Percentiles rank a stretch among this genome's conserved stretches.
These are phyloP conservation scores for Pugionium dolabratum DNA, from an alignment of 345 rosid genomes.

Conservation along the genomic window DNA sequence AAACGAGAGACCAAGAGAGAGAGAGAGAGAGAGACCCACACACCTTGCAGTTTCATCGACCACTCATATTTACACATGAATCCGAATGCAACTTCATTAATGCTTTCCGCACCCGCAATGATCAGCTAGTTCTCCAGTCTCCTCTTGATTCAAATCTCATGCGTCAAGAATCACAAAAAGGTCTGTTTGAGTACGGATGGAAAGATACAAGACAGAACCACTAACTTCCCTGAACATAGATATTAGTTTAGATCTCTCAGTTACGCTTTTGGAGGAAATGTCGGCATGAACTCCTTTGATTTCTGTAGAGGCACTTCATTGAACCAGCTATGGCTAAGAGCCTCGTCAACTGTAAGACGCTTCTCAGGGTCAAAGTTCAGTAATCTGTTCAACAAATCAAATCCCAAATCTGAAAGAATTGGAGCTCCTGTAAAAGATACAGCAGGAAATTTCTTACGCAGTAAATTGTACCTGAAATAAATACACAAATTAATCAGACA, in stretches of 20 bases:
- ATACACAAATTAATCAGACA: constrained; percentile 31
- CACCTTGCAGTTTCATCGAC: constrained; percentile 34
- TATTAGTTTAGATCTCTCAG: constrained; percentile 35
- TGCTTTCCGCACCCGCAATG: constrained; percentile 3
- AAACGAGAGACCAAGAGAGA: background rate
- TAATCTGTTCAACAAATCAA: constrained; percentile 71
- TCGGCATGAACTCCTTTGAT: constrained; percentile 74
- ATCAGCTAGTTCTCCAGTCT: constrained; percentile 19
- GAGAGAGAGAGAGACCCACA: constrained; percentile 25
- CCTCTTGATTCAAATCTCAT: constrained; percentile 19
- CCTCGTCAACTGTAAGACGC: constrained; percentile 79
- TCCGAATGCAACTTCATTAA: constrained; percentile 7
- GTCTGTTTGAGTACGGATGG: background rate
- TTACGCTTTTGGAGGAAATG: constrained; percentile 49
- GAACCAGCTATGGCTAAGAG: constrained; percentile 84
- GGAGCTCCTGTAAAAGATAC: constrained; percentile 69
- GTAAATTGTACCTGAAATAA: constrained; percentile 58
- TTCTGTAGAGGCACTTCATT: constrained; percentile 69
- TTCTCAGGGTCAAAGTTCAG: constrained; percentile 67
- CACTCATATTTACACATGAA: constrained; percentile 29
- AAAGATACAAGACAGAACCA: background rate
- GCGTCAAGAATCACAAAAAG: constrained; percentile 21
- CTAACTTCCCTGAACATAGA: background rate
- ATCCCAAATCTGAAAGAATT: constrained; percentile 76
- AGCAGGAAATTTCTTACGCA: constrained; percentile 82